Conservation (phyloP, 1,139 yeast genomes). For the Geotrichum restrictum region DNA sequence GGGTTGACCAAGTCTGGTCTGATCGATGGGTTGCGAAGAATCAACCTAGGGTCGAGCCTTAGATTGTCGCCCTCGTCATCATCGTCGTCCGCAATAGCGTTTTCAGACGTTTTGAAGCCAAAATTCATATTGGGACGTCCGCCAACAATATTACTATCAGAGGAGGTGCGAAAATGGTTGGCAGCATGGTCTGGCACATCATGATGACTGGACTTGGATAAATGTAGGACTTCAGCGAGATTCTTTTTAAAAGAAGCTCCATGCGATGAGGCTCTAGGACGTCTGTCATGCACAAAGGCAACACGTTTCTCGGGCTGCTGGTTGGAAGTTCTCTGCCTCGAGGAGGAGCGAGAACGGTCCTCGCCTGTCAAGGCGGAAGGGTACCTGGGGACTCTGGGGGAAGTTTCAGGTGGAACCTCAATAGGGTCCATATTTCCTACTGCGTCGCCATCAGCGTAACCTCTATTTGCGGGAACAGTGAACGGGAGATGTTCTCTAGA, state of each 20-base stretch:
- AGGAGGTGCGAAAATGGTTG: neutral
- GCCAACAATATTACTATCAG: neutral
- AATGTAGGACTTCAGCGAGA: neutral
- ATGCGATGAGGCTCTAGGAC: neutral
- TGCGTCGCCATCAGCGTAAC: conserved; percentile 7
- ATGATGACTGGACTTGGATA: neutral
- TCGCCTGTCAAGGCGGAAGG: neutral
- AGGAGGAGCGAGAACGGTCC: no score
- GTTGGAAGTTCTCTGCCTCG: neutral
- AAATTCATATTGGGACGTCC: neutral
- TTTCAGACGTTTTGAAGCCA: neutral
- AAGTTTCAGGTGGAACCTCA: neutral
- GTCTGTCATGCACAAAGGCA: neutral
- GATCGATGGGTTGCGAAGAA: neutral
- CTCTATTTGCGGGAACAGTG: neutral
- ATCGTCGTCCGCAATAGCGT: neutral
- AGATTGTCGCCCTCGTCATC: neutral
- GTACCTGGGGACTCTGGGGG: neutral
- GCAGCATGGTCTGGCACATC: neutral
- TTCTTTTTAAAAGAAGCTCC: neutral
- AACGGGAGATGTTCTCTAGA: conserved; percentile 1
- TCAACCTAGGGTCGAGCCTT: neutral
- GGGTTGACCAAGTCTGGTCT: neutral
- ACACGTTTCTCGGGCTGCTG: neutral
- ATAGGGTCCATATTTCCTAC: conserved; percentile 9